Evolutionary conservation across 768 basidiomycete species (phyloP), one percentile per base, ranked within the genome.

Genomic region (Inosperma sp.): DNA sequence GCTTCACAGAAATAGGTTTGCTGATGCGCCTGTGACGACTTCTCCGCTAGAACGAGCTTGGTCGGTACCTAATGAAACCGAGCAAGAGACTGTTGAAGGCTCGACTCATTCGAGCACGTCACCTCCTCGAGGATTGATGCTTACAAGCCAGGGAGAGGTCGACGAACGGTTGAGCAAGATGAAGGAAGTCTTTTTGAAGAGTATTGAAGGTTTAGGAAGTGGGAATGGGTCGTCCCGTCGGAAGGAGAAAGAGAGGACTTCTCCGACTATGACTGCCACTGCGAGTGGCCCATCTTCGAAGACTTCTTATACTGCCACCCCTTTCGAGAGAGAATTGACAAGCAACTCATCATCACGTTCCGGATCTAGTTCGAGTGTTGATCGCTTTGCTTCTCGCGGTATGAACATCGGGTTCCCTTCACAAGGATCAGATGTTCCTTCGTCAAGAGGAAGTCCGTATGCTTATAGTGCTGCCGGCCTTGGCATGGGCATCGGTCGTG

Each of bases 111-210:
- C 45, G 17, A 51, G 46, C 3, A 49, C 50, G 7, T 54, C 53
- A 1, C 63, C 67, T 6, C 52, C 50, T 17, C 56, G 64, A 21
- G 79, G 77, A 7, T 74, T 80, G 14, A 77, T 86, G 75, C 67
- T 86, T 26, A 84, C 84, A n/a, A 80, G 73, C 25, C 80, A 77
- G 55, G 72, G 74, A 4, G 86, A 82, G 49, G 80, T 89, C 3
- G 84, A 86, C 46, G 82, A 81, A 63, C 70, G 77, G 54, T 62
- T 89, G 47, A 69, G 68, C 40, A 72, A 73, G 65, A 84, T 88
- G 86, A 80, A 86, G 51, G 83, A 82, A 56, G 70, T 73, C 34
- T 89, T 89, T 63, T 55, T 80, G 58, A 77, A 75, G 49, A 84
- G 81, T 41, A 66, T 89, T 26, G 79, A 82, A 50, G 82, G 82